Conservation (phyloP, 2,329 filamentous ascomycete species). For the Helotiales sp. region DNA sequence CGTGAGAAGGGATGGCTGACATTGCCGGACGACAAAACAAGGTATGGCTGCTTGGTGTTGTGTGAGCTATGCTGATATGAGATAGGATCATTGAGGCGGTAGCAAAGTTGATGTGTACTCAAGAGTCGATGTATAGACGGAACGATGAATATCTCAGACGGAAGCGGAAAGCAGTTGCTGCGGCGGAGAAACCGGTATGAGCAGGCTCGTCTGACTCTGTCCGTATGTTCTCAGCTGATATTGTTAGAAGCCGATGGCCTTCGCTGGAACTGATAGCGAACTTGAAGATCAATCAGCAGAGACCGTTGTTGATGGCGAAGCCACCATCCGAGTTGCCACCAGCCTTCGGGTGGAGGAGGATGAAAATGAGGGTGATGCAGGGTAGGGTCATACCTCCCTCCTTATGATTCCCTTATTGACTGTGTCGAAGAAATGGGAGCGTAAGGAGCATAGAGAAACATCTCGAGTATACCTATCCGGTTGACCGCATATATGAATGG, state of each 20-base stretch:
- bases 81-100: neutral
- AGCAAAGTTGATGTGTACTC: constrained; percentile 4
- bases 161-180: neutral
- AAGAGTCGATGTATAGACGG: neutral
- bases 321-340: neutral
- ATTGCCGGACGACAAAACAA: neutral
- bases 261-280: neutral
- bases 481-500: neutral
- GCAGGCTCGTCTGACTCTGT: no score
- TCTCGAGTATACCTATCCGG: neutral
- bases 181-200: neutral
- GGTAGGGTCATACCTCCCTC: neutral
- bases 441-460: neutral
- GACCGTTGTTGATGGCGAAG: neutral
- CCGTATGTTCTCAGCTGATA: no score
- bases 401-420: neutral
- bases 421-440: neutral
- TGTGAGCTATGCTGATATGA: neutral
- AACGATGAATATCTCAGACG: neutral
- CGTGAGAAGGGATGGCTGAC: neutral
- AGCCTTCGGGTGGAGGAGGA: neutral
- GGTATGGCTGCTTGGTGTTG: neutral
- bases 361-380: neutral
- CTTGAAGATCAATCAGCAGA: neutral
- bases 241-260: no score